Percentiles rank a stretch among this genome's conserved stretches.
phyloP scores from a whole-genome alignment of 768 basidiomycete species.

The Boletus sp. region DNA sequence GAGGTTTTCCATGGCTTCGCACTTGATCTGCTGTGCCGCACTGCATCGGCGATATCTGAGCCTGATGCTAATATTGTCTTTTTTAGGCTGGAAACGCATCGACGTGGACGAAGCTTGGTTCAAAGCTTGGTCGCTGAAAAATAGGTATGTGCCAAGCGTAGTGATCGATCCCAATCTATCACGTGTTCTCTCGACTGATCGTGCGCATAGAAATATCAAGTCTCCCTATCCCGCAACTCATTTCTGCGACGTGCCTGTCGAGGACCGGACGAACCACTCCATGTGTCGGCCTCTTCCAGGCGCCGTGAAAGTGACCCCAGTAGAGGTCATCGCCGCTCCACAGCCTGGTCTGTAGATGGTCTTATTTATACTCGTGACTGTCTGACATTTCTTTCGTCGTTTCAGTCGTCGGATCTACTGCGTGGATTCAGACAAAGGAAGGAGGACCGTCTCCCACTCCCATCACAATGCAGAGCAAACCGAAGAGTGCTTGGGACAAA shows the following conservation, averaged over 20 bases:
- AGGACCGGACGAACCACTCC: slow-evolving; percentile 37
- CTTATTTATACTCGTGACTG: background rate
- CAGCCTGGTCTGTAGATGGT: slow-evolving; percentile 32
- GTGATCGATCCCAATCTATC: slow-evolving; percentile 1
- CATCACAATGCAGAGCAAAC: background rate
- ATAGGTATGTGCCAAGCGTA: slow-evolving; percentile 12
- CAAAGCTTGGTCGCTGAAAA: slow-evolving; percentile 23
- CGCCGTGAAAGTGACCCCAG: slow-evolving; percentile 24
- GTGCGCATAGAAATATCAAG: slow-evolving; percentile 26
- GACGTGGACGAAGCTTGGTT: slow-evolving; percentile 46
- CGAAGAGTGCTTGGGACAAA: slow-evolving; percentile 20
- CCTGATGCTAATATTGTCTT: background rate
- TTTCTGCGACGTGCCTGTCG: slow-evolving; percentile 39
- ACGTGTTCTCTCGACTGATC: background rate
- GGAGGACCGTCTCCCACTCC: background rate
- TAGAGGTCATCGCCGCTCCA: slow-evolving; percentile 21
- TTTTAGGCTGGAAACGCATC: slow-evolving; percentile 47
- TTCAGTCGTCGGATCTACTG: slow-evolving; percentile 30
- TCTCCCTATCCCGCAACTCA: slow-evolving; percentile 41
- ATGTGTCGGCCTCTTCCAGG: slow-evolving; percentile 47
- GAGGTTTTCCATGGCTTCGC: background rate
- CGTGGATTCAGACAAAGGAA: slow-evolving; percentile 24
- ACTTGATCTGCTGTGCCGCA: background rate
- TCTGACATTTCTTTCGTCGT: background rate
- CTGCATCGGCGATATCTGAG: background rate